Evolutionary conservation across 2,329 filamentous ascomycete genomes (phyloP).

Genomic region (Phialophora tarda): DNA sequence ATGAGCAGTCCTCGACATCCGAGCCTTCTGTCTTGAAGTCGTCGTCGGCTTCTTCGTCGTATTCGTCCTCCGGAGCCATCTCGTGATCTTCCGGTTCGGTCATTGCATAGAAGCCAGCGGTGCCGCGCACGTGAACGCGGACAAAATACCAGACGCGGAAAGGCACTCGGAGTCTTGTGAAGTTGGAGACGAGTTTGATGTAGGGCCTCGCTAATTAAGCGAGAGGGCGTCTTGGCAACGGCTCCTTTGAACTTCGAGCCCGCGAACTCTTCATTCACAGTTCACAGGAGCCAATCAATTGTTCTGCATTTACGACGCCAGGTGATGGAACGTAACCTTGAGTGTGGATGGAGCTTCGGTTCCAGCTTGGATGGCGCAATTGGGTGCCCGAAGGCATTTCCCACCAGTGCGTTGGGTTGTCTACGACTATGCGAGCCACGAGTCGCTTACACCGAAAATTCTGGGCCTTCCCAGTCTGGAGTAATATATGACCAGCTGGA

Average conservation of each 20-base stretch:
- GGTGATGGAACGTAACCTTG: background rate
- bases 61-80: constrained; percentile 33
- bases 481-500: background rate
- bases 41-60: constrained; percentile 41
- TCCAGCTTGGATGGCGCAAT: background rate
- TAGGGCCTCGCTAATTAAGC: background rate
- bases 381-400: background rate
- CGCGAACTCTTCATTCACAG: background rate
- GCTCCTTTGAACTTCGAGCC: background rate
- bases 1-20: constrained; percentile 23
- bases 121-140: background rate
- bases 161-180: background rate
- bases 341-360: background rate
- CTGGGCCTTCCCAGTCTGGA: background rate
- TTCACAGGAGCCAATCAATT: background rate
- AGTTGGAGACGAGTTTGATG: background rate
- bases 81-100: constrained; percentile 22
- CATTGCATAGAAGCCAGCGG: constrained; percentile 19
- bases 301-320: background rate
- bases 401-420: background rate
- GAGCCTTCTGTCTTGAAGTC: constrained; percentile 36
- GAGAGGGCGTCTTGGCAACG: constrained; percentile 1
- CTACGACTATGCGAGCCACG: background rate
- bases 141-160: background rate
- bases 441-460: background rate